Percentiles rank a stretch among this genome's conserved stretches.
phyloP scores from a whole-genome alignment of 2,329 filamentous ascomycete genomes.

The Emmonsia crescens region DNA sequence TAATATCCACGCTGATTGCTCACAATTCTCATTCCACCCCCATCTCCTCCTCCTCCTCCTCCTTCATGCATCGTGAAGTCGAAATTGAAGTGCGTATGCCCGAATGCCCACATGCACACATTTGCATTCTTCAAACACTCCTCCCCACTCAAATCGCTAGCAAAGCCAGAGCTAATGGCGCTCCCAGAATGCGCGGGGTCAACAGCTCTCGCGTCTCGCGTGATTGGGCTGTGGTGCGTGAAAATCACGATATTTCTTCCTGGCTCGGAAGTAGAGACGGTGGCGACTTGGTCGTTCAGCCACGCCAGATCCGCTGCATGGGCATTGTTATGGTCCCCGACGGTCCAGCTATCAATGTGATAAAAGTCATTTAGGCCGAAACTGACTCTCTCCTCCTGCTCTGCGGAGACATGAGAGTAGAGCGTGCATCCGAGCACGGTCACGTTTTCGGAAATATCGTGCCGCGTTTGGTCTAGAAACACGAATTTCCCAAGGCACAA shows the following conservation, averaged over 20 bases:
- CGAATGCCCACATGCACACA: slow-evolving; percentile 39
- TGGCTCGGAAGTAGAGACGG: slow-evolving; percentile 21
- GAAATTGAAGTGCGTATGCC: slow-evolving; percentile 41
- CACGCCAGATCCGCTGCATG: slow-evolving; percentile 27
- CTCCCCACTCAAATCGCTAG: slow-evolving; percentile 32
- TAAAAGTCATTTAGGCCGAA: slow-evolving; percentile 44
- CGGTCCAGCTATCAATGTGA: slow-evolving; percentile 30
- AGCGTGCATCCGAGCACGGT: slow-evolving; percentile 40
- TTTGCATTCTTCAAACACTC: slow-evolving; percentile 28
- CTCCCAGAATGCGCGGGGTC: slow-evolving; percentile 26
- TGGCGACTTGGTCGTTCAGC: slow-evolving; percentile 29
- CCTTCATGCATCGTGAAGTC: slow-evolving; percentile 23
- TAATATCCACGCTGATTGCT: slow-evolving; percentile 25
- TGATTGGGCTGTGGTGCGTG: slow-evolving; percentile 29
- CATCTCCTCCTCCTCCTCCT: slow-evolving; percentile 14
- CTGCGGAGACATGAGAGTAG: slow-evolving; percentile 37
- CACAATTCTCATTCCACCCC: slow-evolving; percentile 16
- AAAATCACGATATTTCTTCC: slow-evolving; percentile 28
- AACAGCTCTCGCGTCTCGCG: slow-evolving; percentile 16
- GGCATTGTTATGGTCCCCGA: slow-evolving; percentile 22
- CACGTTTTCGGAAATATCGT: slow-evolving; percentile 27
- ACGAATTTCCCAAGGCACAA: slow-evolving; percentile 26
- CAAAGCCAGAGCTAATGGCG: slow-evolving; percentile 28
- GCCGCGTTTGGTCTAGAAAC: slow-evolving; percentile 31
- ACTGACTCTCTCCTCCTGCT: slow-evolving; percentile 30